Base-by-base conservation (phyloP, 2,329 filamentous ascomycete species). In the Berkeleyomyces rouxiae region DNA sequence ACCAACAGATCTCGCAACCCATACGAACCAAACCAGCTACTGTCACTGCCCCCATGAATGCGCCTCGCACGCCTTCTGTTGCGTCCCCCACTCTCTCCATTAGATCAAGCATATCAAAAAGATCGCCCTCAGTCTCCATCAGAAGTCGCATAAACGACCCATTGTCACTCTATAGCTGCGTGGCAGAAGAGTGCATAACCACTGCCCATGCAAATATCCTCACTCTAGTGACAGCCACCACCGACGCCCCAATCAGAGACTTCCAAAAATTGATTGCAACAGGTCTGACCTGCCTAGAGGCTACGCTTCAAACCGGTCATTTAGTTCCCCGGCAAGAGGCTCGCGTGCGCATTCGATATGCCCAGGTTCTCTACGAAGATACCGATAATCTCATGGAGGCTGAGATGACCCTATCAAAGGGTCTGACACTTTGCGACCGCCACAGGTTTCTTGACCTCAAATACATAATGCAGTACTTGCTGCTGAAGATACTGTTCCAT, bases 301-400 rank as follows among this genome's bases (percentile, higher is more conserved):
- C 84, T 10, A 82, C 83, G 2, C 72, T 91, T 64, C 83, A 82
- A 65, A 83, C 80, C 59, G 77, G 76, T 51, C 78, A 79, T 63
- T 73, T 87, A 16, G 73, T 79, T 23, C 85, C 87, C 3, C 79
- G 85, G 13, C 75, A 83, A 55, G 87, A 91, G 70, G 87, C 86
- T 7, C 81, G 80, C 62, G 74, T 90, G 61, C 80, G 85, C 37
- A 72, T 91, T 49, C 79, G 85, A 68, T 90, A 90, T 72, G 87
- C 87, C 1, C 82, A 80, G 42, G 74, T 91, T 5, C 72, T 92
- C 33, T 79, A 83, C 44, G 84, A 89, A 66, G 88, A 92, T 73
- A 91, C 87, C 1, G 85, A 88, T 42, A 90, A 90, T 66, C 75
- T 83, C 9, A 83, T 83, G 74, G 83, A 88, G 67, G 85, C 86